Evolutionary conservation across 768 basidiomycete species (phyloP).

Genomic region (Termitomyces sp.): DNA sequence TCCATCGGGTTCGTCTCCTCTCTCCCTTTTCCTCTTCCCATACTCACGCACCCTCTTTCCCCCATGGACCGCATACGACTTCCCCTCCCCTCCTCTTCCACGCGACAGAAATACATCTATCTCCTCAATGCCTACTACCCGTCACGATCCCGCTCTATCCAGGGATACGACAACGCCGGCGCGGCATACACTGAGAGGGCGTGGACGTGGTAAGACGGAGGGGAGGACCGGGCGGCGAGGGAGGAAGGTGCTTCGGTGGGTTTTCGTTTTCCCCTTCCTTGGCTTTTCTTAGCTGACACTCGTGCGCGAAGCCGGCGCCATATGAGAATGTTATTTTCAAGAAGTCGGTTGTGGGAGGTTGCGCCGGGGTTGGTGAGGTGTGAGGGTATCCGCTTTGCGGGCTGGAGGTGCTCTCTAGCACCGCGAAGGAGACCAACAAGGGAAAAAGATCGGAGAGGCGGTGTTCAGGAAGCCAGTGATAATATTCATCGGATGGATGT

Average conservation of each 20-base stretch:
- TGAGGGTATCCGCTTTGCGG: slow-evolving; percentile 72
- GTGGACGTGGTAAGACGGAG: slow-evolving; percentile 94
- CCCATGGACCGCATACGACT: slow-evolving; percentile 95
- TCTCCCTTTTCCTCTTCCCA: not conserved
- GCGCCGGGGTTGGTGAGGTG: slow-evolving; percentile 80
- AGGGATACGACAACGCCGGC: slow-evolving; percentile 91
- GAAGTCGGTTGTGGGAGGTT: slow-evolving; percentile 97
- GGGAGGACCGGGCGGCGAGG: slow-evolving; percentile 92
- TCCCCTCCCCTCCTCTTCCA: slow-evolving; percentile 57
- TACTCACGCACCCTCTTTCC: slow-evolving; percentile 84
- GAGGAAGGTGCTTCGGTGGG: slow-evolving; percentile 90
- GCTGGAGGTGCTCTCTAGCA: slow-evolving; percentile 42
- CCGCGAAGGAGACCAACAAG: slow-evolving; percentile 38
- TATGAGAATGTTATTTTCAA: slow-evolving; percentile 87
- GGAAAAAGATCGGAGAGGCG: slow-evolving; percentile 52
- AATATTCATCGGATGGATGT: slow-evolving; percentile 98
- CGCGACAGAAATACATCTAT: slow-evolving; percentile 93
- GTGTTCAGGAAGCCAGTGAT: slow-evolving; percentile 69
- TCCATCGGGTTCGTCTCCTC: not conserved
- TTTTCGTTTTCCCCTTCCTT: too few species aligned
- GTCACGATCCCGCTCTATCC: slow-evolving; percentile 84
- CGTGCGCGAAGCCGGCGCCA: slow-evolving; percentile 69
- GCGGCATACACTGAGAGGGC: slow-evolving; percentile 93
- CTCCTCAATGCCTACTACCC: slow-evolving; percentile 88
- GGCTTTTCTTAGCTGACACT: too few species aligned